These are phyloP conservation scores for Fraxinus anomala DNA, from an alignment of 257 asterid genomes.

Conservation along the genomic window DNA sequence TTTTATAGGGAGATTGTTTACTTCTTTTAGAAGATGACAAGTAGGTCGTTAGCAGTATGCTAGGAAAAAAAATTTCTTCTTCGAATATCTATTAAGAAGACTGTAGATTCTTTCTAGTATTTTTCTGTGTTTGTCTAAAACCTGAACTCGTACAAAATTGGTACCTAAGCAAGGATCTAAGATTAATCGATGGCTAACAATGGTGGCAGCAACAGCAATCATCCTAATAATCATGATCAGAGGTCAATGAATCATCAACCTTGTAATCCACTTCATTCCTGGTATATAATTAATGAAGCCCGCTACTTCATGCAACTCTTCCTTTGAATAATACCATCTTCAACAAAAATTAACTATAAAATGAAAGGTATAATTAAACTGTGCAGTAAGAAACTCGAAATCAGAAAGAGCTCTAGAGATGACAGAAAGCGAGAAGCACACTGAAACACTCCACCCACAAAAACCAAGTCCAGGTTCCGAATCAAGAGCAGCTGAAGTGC, in stretches of 20 bases:
- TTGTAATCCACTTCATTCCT: background rate
- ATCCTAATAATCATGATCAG: background rate
- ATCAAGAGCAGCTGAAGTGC: background rate
- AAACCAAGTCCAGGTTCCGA: background rate
- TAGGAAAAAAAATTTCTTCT: background rate
- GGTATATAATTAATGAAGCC: background rate
- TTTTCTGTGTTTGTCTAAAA: no score
- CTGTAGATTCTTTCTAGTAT: no score
- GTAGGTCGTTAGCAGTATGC: background rate
- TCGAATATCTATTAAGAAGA: background rate
- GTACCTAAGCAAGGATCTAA: background rate
- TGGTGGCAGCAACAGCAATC: background rate
- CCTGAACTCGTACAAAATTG: background rate
- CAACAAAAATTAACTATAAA: background rate
- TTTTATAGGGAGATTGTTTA: background rate
- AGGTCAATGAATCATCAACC: background rate
- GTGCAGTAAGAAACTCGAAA: background rate
- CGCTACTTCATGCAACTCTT: background rate
- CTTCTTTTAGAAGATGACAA: background rate
- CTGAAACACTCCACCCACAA: background rate
- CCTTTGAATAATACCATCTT: background rate
- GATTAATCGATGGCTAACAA: background rate
- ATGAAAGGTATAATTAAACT: background rate
- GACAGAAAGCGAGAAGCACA: background rate
- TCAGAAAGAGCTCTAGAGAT: background rate